These are phyloP conservation scores for Starmerella ratchasimensis DNA, from an alignment of 805 yeast species.

Conservation along the genomic window DNA sequence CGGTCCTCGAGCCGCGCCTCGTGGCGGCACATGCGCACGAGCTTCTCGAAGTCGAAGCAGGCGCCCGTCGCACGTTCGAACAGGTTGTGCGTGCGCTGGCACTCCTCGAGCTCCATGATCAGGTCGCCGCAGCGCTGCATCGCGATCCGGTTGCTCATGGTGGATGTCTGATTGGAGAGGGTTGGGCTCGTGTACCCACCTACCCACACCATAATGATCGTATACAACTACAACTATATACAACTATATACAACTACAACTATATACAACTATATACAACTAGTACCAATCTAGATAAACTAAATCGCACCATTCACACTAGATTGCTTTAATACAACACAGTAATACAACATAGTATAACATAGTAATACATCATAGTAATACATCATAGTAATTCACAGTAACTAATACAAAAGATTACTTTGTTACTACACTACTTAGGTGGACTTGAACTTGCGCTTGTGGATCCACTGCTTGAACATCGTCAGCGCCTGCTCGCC, in stretches of 20 bases:
- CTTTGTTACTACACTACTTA: background rate
- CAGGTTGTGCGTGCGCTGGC: conserved; percentile 56
- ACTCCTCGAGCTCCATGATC: conserved; percentile 77
- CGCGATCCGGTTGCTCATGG: conserved; percentile 22
- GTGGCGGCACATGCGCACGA: conserved; percentile 65
- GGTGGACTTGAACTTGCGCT: conserved; percentile 7
- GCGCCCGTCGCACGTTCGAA: conserved; percentile 60
- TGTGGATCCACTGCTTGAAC: conserved; percentile 66
- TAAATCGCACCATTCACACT: no score
- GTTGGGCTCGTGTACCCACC: background rate
- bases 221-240: no score
- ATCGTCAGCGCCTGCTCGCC: conserved; percentile 64
- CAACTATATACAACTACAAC: no score
- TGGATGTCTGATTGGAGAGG: background rate
- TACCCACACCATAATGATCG: no score
- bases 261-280: no score
- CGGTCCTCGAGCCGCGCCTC: conserved; percentile 55
- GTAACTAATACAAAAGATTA: no score
- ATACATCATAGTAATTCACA: background rate
- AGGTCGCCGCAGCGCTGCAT: conserved; percentile 53
- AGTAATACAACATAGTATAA: no score
- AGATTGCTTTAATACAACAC: no score
- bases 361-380: background rate
- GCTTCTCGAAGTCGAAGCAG: conserved; percentile 75
- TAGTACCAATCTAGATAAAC: no score